phyloP scores from a whole-genome alignment of 2,329 filamentous ascomycete species.

The Calonectria honghensis region DNA sequence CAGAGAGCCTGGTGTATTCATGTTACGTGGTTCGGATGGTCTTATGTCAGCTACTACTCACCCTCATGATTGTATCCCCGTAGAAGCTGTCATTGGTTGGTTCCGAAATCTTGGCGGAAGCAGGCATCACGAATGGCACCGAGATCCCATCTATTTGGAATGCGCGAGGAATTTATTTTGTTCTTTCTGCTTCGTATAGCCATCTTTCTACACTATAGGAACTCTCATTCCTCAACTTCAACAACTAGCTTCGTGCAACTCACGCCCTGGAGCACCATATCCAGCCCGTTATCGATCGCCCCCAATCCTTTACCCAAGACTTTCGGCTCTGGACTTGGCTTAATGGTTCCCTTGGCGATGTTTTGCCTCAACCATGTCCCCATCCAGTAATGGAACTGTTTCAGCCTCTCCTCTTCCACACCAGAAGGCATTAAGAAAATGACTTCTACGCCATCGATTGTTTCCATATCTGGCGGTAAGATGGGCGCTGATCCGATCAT shows the following conservation, averaged over 20 bases:
- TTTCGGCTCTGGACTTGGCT: constrained; percentile 62
- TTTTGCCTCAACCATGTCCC: constrained; percentile 60
- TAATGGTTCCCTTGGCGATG: constrained; percentile 57
- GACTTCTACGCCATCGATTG: constrained; percentile 58
- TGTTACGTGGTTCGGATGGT: background rate
- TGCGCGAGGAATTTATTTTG: background rate
- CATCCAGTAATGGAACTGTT: constrained; percentile 64
- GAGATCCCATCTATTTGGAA: background rate
- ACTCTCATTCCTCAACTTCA: constrained; percentile 58
- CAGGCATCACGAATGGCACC: background rate
- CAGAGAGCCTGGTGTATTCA: background rate
- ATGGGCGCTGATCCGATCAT: constrained; percentile 63
- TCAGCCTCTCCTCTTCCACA: constrained; percentile 58
- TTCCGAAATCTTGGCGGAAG: background rate
- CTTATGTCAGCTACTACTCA: background rate
- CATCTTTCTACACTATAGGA: background rate
- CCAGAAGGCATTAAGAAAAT: constrained; percentile 62
- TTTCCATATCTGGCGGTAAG: constrained; percentile 56
- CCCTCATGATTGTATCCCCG: background rate
- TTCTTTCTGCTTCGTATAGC: background rate
- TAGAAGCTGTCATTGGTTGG: background rate
- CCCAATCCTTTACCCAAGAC: constrained; percentile 62
- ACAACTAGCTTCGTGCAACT: constrained; percentile 66
- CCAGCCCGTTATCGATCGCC: constrained; percentile 62
- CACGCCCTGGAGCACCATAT: constrained; percentile 60